Conservation (phyloP, 805 yeast genomes). For the Zygoascus bituminiphila region DNA sequence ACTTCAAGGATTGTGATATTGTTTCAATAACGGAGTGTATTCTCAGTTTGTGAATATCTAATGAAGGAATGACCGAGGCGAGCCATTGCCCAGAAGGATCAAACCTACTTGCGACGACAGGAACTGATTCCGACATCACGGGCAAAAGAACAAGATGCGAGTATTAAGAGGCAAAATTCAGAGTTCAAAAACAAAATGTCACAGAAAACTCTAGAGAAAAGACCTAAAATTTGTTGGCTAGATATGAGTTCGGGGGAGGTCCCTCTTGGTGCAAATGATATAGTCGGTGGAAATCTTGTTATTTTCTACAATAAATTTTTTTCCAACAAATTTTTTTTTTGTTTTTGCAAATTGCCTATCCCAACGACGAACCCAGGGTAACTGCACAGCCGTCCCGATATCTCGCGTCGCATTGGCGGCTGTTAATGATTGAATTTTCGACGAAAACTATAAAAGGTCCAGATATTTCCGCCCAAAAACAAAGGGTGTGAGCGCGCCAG, state of each 20-base stretch:
- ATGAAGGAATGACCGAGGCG: conserved; percentile 57
- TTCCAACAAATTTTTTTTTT: not conserved
- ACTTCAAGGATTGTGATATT: conserved; percentile 27
- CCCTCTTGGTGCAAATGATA: no score
- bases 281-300: no score
- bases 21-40: conserved; percentile 44
- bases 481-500: no score
- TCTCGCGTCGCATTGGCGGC: not conserved
- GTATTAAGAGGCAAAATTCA: no score
- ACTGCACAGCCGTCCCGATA: not conserved
- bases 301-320: not conserved
- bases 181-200: no score
- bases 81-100: conserved; percentile 56
- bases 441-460: not conserved
- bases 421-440: not conserved
- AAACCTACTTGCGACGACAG: conserved; percentile 28
- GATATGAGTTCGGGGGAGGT: no score
- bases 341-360: not conserved
- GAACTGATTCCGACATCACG: not conserved
- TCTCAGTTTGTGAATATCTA: conserved; percentile 62
- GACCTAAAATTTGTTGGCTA: no score
- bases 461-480: not conserved
- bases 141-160: no score
- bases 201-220: no score
- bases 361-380: not conserved